These are phyloP conservation scores for Psilocybe sp. DNA, from an alignment of 768 basidiomycete species.

Conservation along the genomic window DNA sequence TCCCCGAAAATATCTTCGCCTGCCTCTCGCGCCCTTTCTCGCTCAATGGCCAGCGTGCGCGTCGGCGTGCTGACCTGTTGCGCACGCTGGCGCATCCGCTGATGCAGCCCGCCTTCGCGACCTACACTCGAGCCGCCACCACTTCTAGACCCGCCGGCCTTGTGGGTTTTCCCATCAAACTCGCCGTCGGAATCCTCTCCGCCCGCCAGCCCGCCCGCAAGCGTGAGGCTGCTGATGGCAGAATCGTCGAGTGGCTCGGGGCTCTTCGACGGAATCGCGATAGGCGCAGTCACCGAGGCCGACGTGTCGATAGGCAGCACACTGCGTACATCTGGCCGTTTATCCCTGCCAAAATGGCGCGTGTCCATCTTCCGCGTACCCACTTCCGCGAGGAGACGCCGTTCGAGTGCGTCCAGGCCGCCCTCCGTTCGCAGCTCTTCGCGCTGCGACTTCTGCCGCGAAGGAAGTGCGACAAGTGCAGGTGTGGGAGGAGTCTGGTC, in stretches of 20 bases:
- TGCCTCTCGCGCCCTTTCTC: conserved; percentile 14
- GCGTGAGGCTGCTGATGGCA: conserved; percentile 53
- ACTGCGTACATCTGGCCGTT: conserved; percentile 29
- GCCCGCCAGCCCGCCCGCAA: conserved; percentile 25
- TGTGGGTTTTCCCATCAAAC: conserved; percentile 29
- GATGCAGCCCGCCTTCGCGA: conserved; percentile 14
- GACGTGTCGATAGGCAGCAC: conserved; percentile 25
- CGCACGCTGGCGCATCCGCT: conserved; percentile 21
- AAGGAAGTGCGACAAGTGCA: conserved; percentile 35
- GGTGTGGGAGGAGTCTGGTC: conserved; percentile 52
- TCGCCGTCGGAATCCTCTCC: conserved; percentile 23
- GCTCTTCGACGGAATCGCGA: conserved; percentile 32
- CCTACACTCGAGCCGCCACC: conserved; percentile 16
- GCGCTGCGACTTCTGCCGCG: conserved; percentile 15
- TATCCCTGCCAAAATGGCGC: conserved; percentile 18
- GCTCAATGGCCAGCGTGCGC: conserved; percentile 11
- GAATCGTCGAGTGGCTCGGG: conserved; percentile 44
- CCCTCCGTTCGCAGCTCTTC: conserved; percentile 33
- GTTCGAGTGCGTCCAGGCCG: conserved; percentile 74
- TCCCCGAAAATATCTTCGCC: conserved; percentile 11
- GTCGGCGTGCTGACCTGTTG: conserved; percentile 15
- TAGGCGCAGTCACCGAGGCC: conserved; percentile 20
- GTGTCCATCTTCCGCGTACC: conserved; percentile 56
- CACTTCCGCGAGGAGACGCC: conserved; percentile 65
- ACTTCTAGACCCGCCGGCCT: conserved; percentile 19